Evolutionary conservation across 1,284 basidiomycete genomes (phyloP), one percentile per base, ranked within the genome.

Genomic region (Taiwanofungus camphoratus): DNA sequence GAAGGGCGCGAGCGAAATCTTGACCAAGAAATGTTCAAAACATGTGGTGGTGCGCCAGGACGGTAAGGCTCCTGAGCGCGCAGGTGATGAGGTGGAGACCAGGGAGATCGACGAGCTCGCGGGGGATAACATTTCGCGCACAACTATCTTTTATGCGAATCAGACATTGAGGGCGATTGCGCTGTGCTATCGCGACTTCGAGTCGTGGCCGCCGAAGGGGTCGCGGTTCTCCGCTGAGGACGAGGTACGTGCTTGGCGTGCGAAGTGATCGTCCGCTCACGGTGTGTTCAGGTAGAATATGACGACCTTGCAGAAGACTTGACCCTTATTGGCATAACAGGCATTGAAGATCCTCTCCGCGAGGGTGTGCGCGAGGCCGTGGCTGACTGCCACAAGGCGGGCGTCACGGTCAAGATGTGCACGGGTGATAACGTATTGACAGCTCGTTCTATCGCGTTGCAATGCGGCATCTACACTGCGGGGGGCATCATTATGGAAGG

Each of bases 401-500:
- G 94, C 53, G 93, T 99, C n/a, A 75, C 78, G 22, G 84, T 99
- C 69, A 98, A 97, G 72, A 99, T 99, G 94, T 96, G 92, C 65
- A 98, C 95, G 0, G 95, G 94, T 60, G 95, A 99, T 68, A 99
- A 98, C 55, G 89, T 94, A 38, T 76, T 98, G 35, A 95, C 92
- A 5, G 90, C 90, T 32, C 79, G 89, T 19, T 97, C 93, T 5
- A 99, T 99, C 56, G 93, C 95, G 27, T 76, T 77, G 5, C 95
- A 98, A 60, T 98, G 94, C 60, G 92, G 94, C 33, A 97, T 98
- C 62, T 96, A 88, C 66, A 87, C 84, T 5, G 68, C 85, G 2
- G 93, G 92, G 27, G 94, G 94, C 36, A 81, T 97, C 55, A 88
- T 98, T 65, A 96, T 98, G 89, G 94, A 99, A 61, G 95, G 95